Conservation (phyloP, 2,329 filamentous ascomycete species). For the Pyrenochaeta sp. region DNA sequence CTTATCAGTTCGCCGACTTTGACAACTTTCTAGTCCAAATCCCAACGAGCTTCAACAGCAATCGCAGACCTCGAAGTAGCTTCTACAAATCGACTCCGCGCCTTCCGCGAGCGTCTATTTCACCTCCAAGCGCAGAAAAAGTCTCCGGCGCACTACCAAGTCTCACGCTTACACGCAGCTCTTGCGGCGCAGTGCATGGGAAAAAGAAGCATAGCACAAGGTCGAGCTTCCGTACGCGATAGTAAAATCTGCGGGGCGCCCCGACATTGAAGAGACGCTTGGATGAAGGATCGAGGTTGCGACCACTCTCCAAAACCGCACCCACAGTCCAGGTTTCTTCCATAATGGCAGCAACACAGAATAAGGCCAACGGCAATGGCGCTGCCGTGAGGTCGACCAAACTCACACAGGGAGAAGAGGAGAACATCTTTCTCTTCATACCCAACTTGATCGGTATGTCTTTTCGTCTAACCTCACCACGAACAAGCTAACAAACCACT, state of each 20-base stretch:
- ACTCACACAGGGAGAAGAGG: constrained; percentile 45
- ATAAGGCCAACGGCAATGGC: constrained; percentile 43
- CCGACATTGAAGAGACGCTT: neutral
- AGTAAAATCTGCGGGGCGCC: constrained; percentile 19
- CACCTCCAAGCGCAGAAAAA: neutral
- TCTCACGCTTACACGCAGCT: constrained; percentile 7
- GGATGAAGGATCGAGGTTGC: constrained; percentile 2
- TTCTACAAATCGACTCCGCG: constrained; percentile 3
- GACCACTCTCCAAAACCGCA: neutral
- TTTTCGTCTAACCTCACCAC: neutral
- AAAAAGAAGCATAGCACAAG: constrained; percentile 10
- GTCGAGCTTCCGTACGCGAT: constrained; percentile 6
- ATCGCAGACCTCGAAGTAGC: constrained; percentile 3
- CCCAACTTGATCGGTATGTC: constrained; percentile 61
- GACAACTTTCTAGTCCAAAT: constrained; percentile 35
- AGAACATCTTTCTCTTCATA: constrained; percentile 64
- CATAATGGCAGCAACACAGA: constrained; percentile 40
- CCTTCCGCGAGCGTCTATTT: neutral
- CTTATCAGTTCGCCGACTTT: constrained; percentile 42
- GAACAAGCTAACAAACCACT: constrained; percentile 14
- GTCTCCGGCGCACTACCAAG: neutral
- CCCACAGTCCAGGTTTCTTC: constrained; percentile 1
- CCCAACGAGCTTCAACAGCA: constrained; percentile 17
- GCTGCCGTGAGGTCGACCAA: constrained; percentile 29
- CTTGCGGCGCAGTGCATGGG: constrained; percentile 11